These are phyloP conservation scores for Eimeria falciformis DNA, from an alignment of 169 alveolate genomes.

Conservation along the genomic window DNA sequence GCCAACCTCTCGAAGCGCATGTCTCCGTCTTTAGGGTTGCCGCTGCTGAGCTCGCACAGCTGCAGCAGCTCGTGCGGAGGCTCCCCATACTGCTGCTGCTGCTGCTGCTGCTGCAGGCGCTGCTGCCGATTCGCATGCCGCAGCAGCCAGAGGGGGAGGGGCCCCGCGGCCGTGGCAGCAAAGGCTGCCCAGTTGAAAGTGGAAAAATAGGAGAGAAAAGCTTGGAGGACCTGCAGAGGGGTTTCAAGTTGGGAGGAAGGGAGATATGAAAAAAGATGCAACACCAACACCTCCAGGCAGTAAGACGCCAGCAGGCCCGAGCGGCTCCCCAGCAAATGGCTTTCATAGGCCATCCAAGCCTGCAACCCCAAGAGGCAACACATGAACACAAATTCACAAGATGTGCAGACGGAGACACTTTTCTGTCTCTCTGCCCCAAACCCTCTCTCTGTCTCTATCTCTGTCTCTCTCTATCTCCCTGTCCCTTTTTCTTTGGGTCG, in stretches of 20 bases:
- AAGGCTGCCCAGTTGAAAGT: conserved; percentile 75
- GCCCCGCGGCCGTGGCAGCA: conserved; percentile 79
- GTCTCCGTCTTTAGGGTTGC: conserved; percentile 58
- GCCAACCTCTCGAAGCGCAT: conserved; percentile 53
- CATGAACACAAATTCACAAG: neutral
- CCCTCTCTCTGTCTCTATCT: neutral
- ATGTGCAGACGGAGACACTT: neutral
- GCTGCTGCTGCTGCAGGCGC: conserved; percentile 37
- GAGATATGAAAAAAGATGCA: conserved; percentile 73
- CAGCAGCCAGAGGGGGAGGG: conserved; percentile 75
- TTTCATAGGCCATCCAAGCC: conserved; percentile 81
- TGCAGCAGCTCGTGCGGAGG: conserved; percentile 47
- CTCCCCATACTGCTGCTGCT: conserved; percentile 38
- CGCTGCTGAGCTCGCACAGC: conserved; percentile 63
- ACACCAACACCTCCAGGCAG: conserved; percentile 76
- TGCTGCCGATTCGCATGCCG: conserved; percentile 61
- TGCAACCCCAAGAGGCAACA: neutral
- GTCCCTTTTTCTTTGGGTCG: too few relatives aligned
- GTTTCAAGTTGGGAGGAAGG: conserved; percentile 62
- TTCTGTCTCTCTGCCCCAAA: too few relatives aligned
- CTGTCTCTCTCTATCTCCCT: too few relatives aligned
- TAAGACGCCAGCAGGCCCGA: conserved; percentile 79
- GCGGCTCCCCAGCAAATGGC: conserved; percentile 79
- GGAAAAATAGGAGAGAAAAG: conserved; percentile 75
- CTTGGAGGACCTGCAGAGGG: conserved; percentile 76